Percentiles rank a stretch among this genome's conserved stretches.
Evolutionary conservation across 306 rosid genomes (phyloP).

Genomic region (Castanea crenata): DNA sequence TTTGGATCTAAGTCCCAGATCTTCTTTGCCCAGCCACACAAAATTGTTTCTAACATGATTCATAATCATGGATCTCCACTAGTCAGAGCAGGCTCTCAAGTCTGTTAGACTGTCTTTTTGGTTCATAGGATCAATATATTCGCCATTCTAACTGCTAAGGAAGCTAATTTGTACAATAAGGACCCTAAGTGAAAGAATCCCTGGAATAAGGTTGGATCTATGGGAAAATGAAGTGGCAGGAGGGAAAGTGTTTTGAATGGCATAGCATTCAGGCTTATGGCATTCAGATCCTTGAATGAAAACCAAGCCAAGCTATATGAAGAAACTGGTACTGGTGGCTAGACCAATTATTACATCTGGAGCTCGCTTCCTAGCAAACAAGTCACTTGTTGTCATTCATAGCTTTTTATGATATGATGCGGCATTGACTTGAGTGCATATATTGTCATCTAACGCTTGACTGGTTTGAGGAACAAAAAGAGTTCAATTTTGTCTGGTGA

Average conservation of each 20-base stretch:
- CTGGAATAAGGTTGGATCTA: conserved; percentile 45
- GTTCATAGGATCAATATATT: conserved; percentile 30
- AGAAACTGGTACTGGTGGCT: conserved; percentile 22
- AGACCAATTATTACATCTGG: conserved; percentile 21
- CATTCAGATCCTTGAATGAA: conserved; percentile 23
- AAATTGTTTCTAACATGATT: conserved; percentile 56
- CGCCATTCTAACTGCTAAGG: conserved; percentile 41
- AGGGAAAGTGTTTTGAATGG: conserved; percentile 37
- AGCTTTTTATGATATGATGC: conserved; percentile 24
- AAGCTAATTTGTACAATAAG: conserved; percentile 47
- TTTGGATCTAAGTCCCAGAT: conserved; percentile 65
- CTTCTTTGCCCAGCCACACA: conserved; percentile 56
- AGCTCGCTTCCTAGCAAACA: conserved; percentile 32
- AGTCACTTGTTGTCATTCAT: conserved; percentile 28
- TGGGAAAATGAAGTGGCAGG: conserved; percentile 35
- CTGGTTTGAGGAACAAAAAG: conserved; percentile 27
- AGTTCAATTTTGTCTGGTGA: conserved; percentile 18
- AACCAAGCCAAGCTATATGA: conserved; percentile 22
- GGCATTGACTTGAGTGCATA: conserved; percentile 31
- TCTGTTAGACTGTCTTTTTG: conserved; percentile 31
- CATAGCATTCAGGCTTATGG: conserved; percentile 26
- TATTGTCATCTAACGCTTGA: conserved; percentile 22
- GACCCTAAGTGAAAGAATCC: conserved; percentile 41
- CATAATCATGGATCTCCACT: conserved; percentile 23
- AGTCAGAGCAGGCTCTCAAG: conserved; percentile 28